A percentile compares a stretch with the other conserved stretches of the same genome.
phyloP scores from a whole-genome alignment of 2,329 filamentous ascomycete genomes.

The Metarhizium humberi region DNA sequence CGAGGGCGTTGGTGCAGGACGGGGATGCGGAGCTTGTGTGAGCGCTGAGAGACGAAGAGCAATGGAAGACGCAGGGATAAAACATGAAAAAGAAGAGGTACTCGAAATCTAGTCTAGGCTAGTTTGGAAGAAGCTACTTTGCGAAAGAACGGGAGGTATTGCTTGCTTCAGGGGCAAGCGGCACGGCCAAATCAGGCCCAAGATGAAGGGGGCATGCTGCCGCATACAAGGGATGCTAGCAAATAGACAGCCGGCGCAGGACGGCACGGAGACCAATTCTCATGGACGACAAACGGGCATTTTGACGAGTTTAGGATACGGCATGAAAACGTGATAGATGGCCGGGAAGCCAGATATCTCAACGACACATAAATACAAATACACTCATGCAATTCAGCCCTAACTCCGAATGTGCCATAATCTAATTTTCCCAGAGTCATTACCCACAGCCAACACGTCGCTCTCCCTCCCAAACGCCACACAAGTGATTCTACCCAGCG shows the following conservation, averaged over 20 bases:
- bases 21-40: conserved; percentile 51
- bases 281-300: not conserved
- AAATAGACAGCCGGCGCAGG: no score
- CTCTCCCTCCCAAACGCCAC: conserved; percentile 59
- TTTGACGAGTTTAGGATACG: not conserved
- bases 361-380: no score
- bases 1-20: conserved; percentile 48
- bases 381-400: not conserved
- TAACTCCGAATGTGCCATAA: conserved; percentile 80
- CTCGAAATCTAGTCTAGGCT: no score
- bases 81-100: no score
- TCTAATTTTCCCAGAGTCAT: conserved; percentile 79
- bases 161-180: no score
- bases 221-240: no score
- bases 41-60: conserved; percentile 15
- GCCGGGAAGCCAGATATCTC: no score
- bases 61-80: not conserved
- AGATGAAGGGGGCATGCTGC: no score
- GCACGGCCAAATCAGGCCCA: no score
- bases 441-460: conserved; percentile 72
- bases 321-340: not conserved
- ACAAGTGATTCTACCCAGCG: conserved; percentile 71
- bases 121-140: no score
- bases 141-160: no score
- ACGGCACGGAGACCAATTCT: no score